Percentiles rank a stretch among this genome's conserved stretches.
phyloP scores from a whole-genome alignment of 1,284 basidiomycete species.

The Ganoderma lingzhi region DNA sequence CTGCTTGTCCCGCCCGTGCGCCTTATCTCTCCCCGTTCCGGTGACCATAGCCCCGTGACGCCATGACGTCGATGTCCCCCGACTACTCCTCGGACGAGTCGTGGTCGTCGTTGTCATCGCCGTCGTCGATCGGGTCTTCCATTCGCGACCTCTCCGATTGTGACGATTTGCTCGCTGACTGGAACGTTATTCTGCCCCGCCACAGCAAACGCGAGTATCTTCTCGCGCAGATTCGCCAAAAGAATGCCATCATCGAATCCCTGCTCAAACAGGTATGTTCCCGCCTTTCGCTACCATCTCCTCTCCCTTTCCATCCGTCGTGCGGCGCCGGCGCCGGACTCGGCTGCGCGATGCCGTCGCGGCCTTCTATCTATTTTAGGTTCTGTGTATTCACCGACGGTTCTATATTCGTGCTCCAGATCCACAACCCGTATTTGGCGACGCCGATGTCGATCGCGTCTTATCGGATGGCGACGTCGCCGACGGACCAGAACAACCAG shows the following conservation, averaged over 20 bases:
- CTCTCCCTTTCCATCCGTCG: neutral
- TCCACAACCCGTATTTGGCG: conserved; percentile 81
- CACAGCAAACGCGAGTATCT: conserved; percentile 83
- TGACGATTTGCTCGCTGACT: conserved; percentile 44
- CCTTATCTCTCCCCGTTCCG: neutral
- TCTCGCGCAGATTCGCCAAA: conserved; percentile 82
- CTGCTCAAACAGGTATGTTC: conserved; percentile 76
- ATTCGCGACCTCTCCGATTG: conserved; percentile 18
- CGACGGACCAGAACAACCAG: conserved; percentile 71
- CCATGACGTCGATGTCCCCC: conserved; percentile 13
- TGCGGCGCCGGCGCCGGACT: conserved; percentile 8
- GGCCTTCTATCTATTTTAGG: conserved; percentile 9
- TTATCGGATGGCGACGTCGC: conserved; percentile 76
- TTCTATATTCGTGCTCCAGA: conserved; percentile 45
- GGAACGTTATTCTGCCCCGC: conserved; percentile 36
- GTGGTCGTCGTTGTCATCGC: conserved; percentile 11
- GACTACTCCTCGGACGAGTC: conserved; percentile 7
- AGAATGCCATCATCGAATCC: conserved; percentile 83
- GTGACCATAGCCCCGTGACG: neutral
- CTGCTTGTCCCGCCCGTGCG: neutral
- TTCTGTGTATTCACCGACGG: conserved; percentile 8
- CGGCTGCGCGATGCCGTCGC: neutral
- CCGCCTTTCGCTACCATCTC: neutral
- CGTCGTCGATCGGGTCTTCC: conserved; percentile 13
- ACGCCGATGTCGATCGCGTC: conserved; percentile 80